Evolutionary conservation across 139 green algal genomes (phyloP), one percentile per base, ranked within the genome.

Genomic region (Tetradesmus obliquus): DNA sequence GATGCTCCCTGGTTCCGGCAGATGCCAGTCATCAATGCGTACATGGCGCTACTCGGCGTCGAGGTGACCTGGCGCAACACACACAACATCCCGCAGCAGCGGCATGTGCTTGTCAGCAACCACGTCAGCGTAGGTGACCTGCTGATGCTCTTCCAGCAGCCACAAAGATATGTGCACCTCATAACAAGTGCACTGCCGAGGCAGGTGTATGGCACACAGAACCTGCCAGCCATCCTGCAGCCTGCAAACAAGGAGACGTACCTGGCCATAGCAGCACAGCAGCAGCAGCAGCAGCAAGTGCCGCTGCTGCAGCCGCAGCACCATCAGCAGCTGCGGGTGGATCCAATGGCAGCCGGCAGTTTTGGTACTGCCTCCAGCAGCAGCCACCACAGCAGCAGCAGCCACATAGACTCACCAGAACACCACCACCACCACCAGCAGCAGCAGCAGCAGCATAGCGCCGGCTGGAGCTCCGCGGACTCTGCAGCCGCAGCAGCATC

Each of bases 41-140:
- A 93, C 69, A 84, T 94, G 12, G 20, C 53, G 9, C 81, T 97
- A 2, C 89, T 97, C 80, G 95, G 95, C 3, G 79, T 96, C 0
- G 69, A 69, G 0, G 92, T 96, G 3, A 72, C 20, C 0, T 97
- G 95, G 95, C 87, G 79, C 0, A n/a, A 89, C 76, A 12, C 79
- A n/a, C 90, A 96, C 8, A 69, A 74, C 69, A 87, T 97, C 5
- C 95, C 95, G 0, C 80, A 19, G 69, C 84, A 93, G 71, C 87
- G 91, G 3, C 95, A 97, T 82, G 91, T 97, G 5, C 79, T 97
- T 13, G 94, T 96, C 32, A 95, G 91, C 86, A 97, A 97, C 87
- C 95, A 97, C 82, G 55, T 91, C 22, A 93, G 87, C 76, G 90
- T 91, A 13, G 95, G 93, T 6, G 95, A 97, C 91, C 88, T 97